Evolutionary conservation across 768 basidiomycete genomes (phyloP), one percentile per base, ranked within the genome.

Genomic region (Russula virescens): DNA sequence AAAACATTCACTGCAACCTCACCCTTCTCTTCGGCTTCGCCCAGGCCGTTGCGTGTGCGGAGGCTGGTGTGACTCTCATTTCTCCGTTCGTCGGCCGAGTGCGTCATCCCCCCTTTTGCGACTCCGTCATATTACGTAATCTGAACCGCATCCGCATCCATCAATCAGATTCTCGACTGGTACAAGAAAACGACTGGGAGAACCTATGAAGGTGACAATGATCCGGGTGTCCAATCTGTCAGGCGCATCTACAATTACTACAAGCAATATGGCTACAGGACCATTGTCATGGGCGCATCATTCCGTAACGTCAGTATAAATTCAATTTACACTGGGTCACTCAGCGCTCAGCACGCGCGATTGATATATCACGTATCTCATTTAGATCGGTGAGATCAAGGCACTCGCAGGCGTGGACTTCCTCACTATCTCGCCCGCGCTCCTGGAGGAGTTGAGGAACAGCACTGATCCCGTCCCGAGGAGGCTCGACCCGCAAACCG

Each of bases 231-330:
- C 70, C 76, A 86, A 75, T 94, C 91, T 46, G 97, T 99, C 66
- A 88, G 91, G 81, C 89, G 83, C 78, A 99, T 99, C 80, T 99
- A 88, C 86, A 91, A 96, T 82, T 98, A 94, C 77, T 99, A 99
- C 86, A 98, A 98, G 83, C 94, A 97, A 74, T 85, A 98, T 78
- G 83, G 84, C 63, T 98, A 99, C 85, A 92, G 94, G 72, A 99
- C 97, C 69, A 98, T 99, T 77, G 96, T 98, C 75, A 98, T 98
- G 97, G 97, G 96, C 73, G 97, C 97, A 63, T 96, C 94, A 35
- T 98, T 99, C 94, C 91, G 97, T 74, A 98, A 98, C 81, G 88
- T 94, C 69, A 61, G 89, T 79, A 3, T 19, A 40, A 25, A 16
- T 9, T 38, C 38, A 11, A 11, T 26, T 42, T 19, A 21, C 35